Evolutionary conservation across 75 land plant species (phyloP).

Genomic region (Pinus tabuliformis): DNA sequence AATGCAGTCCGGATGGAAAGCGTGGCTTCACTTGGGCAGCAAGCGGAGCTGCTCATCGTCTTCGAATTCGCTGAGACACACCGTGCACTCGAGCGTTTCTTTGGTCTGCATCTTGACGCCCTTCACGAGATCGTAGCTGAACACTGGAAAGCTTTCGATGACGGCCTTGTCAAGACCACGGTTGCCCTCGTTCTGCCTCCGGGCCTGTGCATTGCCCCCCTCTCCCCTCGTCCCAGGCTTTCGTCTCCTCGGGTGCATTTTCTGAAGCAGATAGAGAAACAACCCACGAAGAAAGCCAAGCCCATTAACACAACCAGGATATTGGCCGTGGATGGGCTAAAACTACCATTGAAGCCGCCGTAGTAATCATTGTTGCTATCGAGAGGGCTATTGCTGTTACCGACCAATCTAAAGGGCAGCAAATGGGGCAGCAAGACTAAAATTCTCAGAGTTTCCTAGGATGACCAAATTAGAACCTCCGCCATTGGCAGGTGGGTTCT

Average conservation of each 20-base stretch:
- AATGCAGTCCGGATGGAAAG: conserved; percentile 31
- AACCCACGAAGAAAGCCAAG: conserved; percentile 32
- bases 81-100: conserved; percentile 23
- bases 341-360: conserved; percentile 1
- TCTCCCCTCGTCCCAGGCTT: background rate
- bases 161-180: conserved; percentile 9
- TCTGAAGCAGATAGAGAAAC: conserved; percentile 33
- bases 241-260: conserved; percentile 16
- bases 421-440: no score
- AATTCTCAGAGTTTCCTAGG: no score
- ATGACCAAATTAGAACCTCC: no score
- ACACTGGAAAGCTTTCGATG: conserved; percentile 10
- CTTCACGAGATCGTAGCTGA: background rate
- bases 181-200: background rate
- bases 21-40: conserved; percentile 25
- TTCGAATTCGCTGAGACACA: conserved; percentile 35
- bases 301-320: conserved; percentile 29
- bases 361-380: background rate
- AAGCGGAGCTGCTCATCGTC: conserved; percentile 19
- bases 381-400: background rate
- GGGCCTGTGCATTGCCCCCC: background rate
- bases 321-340: conserved; percentile 39
- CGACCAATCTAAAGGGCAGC: no score
- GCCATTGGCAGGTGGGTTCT: no score
- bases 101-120: background rate